Evolutionary conservation across 2,329 filamentous ascomycete genomes (phyloP).

Genomic region (Pestalotiopsis sp.): DNA sequence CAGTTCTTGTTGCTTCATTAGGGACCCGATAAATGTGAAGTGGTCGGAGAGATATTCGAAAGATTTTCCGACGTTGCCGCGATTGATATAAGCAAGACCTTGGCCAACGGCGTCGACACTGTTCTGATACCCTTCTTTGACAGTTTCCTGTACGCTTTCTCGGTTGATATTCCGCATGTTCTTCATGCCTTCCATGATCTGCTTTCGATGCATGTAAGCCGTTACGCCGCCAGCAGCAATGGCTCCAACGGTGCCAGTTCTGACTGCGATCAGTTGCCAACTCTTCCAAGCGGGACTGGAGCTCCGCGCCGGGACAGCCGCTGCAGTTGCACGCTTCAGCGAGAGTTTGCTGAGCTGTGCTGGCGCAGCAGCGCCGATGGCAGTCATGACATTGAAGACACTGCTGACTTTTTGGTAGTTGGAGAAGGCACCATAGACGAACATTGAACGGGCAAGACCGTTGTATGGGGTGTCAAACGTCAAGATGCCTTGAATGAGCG

Average conservation of each 20-base stretch:
- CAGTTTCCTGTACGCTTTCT: slow-evolving; percentile 45
- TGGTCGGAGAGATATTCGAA: slow-evolving; percentile 80
- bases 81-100: slow-evolving; percentile 57
- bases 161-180: slow-evolving; percentile 48
- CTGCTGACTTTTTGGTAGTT: slow-evolving; percentile 58
- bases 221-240: slow-evolving; percentile 80
- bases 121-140: slow-evolving; percentile 49
- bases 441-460: slow-evolving; percentile 60
- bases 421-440: slow-evolving; percentile 60
- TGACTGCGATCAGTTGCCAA: slow-evolving; percentile 69
- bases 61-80: slow-evolving; percentile 63
- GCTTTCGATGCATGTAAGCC: slow-evolving; percentile 75
- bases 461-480: slow-evolving; percentile 87
- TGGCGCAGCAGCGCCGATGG: slow-evolving; percentile 49
- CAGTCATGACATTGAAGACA: slow-evolving; percentile 59
- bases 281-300: slow-evolving; percentile 47
- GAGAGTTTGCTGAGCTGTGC: slow-evolving; percentile 41
- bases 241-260: slow-evolving; percentile 78
- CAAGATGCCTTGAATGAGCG: slow-evolving; percentile 76
- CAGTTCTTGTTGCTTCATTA: slow-evolving; percentile 74
- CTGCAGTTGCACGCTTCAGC: slow-evolving; percentile 20
- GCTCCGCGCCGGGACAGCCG: slow-evolving; percentile 20
- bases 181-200: slow-evolving; percentile 54
- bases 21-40: slow-evolving; percentile 80
- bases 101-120: slow-evolving; percentile 50